Conservation (phyloP, 2,329 filamentous ascomycete species). For the Aspergillus tamarii region DNA sequence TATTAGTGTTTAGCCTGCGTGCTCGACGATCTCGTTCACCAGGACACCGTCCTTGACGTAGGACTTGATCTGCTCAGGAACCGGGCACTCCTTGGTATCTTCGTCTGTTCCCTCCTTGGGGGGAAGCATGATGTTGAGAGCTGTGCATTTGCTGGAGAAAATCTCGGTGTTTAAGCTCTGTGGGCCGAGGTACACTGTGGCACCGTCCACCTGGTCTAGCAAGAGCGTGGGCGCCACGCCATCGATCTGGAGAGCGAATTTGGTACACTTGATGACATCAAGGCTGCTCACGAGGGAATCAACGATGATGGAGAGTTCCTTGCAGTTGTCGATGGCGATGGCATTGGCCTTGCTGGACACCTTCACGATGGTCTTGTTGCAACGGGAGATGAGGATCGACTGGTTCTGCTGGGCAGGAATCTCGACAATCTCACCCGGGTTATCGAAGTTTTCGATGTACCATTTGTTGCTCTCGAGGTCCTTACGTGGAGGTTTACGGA, state of each 20-base stretch:
- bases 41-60: conserved; percentile 76
- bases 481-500: conserved; percentile 79
- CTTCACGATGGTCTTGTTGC: conserved; percentile 87
- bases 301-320: conserved; percentile 79
- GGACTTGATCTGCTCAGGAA: conserved; percentile 89
- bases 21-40: conserved; percentile 92
- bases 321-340: conserved; percentile 92
- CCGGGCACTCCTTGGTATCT: conserved; percentile 83
- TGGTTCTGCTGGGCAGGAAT: conserved; percentile 82
- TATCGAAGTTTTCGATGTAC: conserved; percentile 94
- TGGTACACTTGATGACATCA: conserved; percentile 92
- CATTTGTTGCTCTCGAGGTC: conserved; percentile 89
- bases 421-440: conserved; percentile 71
- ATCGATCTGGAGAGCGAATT: conserved; percentile 91
- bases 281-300: conserved; percentile 89
- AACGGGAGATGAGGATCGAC: conserved; percentile 88
- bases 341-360: conserved; percentile 93
- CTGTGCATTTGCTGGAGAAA: conserved; percentile 84
- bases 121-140: conserved; percentile 83
- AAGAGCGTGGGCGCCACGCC: conserved; percentile 84
- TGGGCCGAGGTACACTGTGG: conserved; percentile 81
- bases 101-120: conserved; percentile 67
- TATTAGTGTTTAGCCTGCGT: conserved; percentile 67
- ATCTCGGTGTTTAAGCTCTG: conserved; percentile 78
- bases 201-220: conserved; percentile 91